Percentiles rank a stretch among this genome's conserved stretches.
Evolutionary conservation across 2,329 filamentous ascomycete genomes (phyloP).

Genomic region (Colletotrichum musae): DNA sequence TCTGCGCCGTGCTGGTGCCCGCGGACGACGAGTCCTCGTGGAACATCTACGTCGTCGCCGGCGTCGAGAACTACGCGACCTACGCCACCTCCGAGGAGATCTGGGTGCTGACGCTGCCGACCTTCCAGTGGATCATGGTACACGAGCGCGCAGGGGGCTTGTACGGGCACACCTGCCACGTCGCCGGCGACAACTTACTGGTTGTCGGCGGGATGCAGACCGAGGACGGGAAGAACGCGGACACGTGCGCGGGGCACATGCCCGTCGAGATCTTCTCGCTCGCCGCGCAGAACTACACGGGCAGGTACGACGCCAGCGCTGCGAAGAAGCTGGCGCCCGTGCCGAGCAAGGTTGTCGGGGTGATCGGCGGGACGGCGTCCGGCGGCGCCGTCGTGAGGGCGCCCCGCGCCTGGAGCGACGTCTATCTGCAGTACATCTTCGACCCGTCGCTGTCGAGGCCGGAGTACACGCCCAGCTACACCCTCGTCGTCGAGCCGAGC

Average conservation of each 20-base stretch:
- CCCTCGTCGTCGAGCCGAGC: slow-evolving; percentile 34
- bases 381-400: slow-evolving; percentile 50
- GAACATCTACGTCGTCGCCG: slow-evolving; percentile 43
- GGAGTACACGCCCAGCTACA: slow-evolving; percentile 44
- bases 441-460: slow-evolving; percentile 43
- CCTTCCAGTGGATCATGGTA: slow-evolving; percentile 42
- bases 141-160: slow-evolving; percentile 39
- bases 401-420: slow-evolving; percentile 43
- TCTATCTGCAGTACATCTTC: slow-evolving; percentile 46
- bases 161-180: slow-evolving; percentile 42
- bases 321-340: slow-evolving; percentile 53
- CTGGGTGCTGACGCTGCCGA: slow-evolving; percentile 40
- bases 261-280: slow-evolving; percentile 45
- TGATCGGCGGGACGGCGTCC: slow-evolving; percentile 57
- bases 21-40: slow-evolving; percentile 42
- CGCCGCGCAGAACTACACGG: slow-evolving; percentile 44
- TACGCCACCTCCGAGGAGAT: slow-evolving; percentile 35
- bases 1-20: slow-evolving; percentile 41
- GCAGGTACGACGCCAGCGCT: slow-evolving; percentile 47
- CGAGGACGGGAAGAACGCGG: slow-evolving; percentile 17
- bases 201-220: slow-evolving; percentile 43
- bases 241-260: slow-evolving; percentile 43
- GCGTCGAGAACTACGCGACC: slow-evolving; percentile 41
- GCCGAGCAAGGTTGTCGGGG: slow-evolving; percentile 62
- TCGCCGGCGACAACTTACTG: slow-evolving; percentile 39